Percentiles rank a stretch among this genome's conserved stretches.
Evolutionary conservation across 495 filamentous ascomycete genomes (phyloP).

Genomic region (Penicillium steckii): DNA sequence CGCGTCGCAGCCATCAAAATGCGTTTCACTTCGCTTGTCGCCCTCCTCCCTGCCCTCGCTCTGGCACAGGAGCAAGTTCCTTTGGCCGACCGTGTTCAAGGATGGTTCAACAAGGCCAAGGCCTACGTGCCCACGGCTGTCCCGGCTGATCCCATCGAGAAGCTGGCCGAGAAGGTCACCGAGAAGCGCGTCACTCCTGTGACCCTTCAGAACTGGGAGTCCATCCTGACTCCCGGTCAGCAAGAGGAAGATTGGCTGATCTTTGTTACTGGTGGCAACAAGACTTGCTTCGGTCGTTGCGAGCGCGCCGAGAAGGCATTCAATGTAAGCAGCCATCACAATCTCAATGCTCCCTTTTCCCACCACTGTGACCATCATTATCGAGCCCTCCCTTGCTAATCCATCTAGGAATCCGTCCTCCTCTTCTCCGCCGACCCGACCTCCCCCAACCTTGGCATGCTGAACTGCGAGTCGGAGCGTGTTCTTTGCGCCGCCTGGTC

Average conservation of each 20-base stretch:
- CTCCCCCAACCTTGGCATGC: conserved; percentile 65
- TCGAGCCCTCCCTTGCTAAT: neutral
- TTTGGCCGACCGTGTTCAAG: conserved; percentile 65
- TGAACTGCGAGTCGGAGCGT: conserved; percentile 77
- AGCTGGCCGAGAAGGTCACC: conserved; percentile 53
- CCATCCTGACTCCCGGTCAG: conserved; percentile 61
- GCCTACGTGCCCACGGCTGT: conserved; percentile 57
- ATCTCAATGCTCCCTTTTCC: neutral
- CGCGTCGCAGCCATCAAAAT: conserved; percentile 49
- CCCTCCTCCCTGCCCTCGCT: conserved; percentile 69
- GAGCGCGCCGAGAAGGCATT: conserved; percentile 51
- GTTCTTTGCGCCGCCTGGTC: conserved; percentile 84
- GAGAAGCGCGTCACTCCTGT: conserved; percentile 59
- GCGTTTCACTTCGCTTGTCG: conserved; percentile 64
- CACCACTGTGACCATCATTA: neutral
- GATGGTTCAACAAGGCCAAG: conserved; percentile 61
- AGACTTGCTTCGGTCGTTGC: conserved; percentile 75
- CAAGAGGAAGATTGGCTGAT: conserved; percentile 78
- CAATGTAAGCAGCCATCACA: conserved; percentile 40
- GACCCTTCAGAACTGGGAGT: conserved; percentile 70
- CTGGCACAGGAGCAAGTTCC: conserved; percentile 72
- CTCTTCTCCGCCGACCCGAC: conserved; percentile 65
- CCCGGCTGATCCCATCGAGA: conserved; percentile 47
- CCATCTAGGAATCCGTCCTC: conserved; percentile 59
- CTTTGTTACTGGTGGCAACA: conserved; percentile 79